Conservation (phyloP, 495 filamentous ascomycete species). For the Neurospora tetraspora region DNA sequence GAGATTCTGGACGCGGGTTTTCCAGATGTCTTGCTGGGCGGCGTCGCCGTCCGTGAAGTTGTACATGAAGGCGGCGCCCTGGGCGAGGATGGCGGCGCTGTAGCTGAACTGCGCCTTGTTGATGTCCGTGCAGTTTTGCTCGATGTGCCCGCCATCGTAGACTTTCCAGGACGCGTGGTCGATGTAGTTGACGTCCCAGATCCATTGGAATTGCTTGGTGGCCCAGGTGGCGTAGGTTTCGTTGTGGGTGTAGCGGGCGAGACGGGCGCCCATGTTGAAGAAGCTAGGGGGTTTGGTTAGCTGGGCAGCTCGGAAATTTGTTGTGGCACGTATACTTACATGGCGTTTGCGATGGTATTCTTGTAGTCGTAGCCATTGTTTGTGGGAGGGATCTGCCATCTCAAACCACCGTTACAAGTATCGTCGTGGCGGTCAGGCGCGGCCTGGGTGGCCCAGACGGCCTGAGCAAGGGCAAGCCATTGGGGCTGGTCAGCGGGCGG, state of each 20-base stretch:
- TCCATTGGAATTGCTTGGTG: slow-evolving; percentile 66
- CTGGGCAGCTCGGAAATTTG: slow-evolving; percentile 33
- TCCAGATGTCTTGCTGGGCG: slow-evolving; percentile 34
- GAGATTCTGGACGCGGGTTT: slow-evolving; percentile 46
- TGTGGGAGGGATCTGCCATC: slow-evolving; percentile 69
- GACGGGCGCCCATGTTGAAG: slow-evolving; percentile 69
- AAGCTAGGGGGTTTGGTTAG: slow-evolving; percentile 43
- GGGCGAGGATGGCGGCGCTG: slow-evolving; percentile 62
- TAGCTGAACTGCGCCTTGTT: slow-evolving; percentile 62
- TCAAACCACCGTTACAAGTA: slow-evolving; percentile 59
- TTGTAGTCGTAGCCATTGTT: slow-evolving; percentile 81
- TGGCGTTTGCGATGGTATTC: slow-evolving; percentile 52
- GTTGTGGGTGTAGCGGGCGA: slow-evolving; percentile 70
- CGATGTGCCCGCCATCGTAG: slow-evolving; percentile 61
- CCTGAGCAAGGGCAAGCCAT: slow-evolving; percentile 67
- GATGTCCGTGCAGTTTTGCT: slow-evolving; percentile 50
- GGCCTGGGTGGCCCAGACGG: slow-evolving; percentile 64
- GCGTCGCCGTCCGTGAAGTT: slow-evolving; percentile 35
- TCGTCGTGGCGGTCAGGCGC: slow-evolving; percentile 45
- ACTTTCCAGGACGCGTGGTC: slow-evolving; percentile 44
- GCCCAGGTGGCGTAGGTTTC: slow-evolving; percentile 72
- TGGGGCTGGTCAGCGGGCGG: slow-evolving; percentile 48
- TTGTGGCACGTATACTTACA: not conserved
- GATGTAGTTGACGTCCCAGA: slow-evolving; percentile 50
- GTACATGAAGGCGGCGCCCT: slow-evolving; percentile 71